Evolutionary conservation across 108 stramenopile genomes (phyloP).

Genomic region (Nitzschia putrida): DNA sequence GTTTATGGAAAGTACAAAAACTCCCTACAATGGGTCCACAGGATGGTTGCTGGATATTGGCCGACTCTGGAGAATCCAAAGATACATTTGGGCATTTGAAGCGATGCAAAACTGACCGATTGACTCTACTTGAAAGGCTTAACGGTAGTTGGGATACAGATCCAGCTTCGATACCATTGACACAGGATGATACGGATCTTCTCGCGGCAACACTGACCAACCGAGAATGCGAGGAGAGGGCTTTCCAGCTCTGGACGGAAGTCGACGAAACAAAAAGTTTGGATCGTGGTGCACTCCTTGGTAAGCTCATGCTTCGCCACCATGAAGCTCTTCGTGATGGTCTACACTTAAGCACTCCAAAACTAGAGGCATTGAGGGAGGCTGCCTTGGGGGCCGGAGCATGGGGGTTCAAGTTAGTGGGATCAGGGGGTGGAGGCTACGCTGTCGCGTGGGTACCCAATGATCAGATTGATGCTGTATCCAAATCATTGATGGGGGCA

Average conservation of each 20-base stretch:
- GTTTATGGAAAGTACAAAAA: slow-evolving; percentile 24
- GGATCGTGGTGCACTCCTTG: slow-evolving; percentile 5
- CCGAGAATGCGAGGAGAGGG: slow-evolving; percentile 30
- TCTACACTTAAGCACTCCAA: slow-evolving; percentile 27
- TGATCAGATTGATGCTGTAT: slow-evolving; percentile 16
- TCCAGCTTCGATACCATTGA: neutral
- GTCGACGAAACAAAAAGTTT: neutral
- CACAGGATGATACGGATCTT: slow-evolving; percentile 15
- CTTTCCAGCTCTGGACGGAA: slow-evolving; percentile 29
- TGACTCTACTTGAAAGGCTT: slow-evolving; percentile 27
- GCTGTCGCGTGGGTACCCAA: slow-evolving; percentile 37
- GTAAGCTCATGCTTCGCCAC: slow-evolving; percentile 29
- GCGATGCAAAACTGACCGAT: slow-evolving; percentile 38
- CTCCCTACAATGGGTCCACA: neutral
- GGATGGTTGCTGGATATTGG: slow-evolving; percentile 38
- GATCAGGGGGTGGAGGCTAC: slow-evolving; percentile 49
- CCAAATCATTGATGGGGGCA: slow-evolving; percentile 16
- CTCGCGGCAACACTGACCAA: slow-evolving; percentile 35
- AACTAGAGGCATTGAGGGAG: slow-evolving; percentile 34
- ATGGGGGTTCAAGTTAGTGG: slow-evolving; percentile 47
- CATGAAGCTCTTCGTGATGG: slow-evolving; percentile 43
- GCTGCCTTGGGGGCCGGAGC: slow-evolving; percentile 43
- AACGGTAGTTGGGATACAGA: slow-evolving; percentile 29
- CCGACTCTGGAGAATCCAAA: slow-evolving; percentile 43
- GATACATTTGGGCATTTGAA: slow-evolving; percentile 46